Conservation (phyloP, 192 early-diverging fungal genomes). For the Chytriomyces sp. region DNA sequence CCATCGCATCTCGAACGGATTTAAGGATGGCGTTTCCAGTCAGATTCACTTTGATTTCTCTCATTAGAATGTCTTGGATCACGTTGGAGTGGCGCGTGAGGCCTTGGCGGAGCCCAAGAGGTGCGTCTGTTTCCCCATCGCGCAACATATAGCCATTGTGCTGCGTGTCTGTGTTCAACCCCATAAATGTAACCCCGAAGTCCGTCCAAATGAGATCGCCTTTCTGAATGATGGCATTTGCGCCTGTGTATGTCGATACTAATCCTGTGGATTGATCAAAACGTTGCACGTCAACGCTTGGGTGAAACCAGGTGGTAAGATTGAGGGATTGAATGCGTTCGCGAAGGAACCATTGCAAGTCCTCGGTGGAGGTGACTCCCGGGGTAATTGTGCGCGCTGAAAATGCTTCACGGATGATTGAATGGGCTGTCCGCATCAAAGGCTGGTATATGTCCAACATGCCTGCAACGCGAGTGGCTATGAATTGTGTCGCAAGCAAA, state of each 20-base stretch:
- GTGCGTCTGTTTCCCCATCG: slow-evolving; percentile 10
- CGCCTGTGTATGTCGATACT: background rate
- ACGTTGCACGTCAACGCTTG: slow-evolving; percentile 13
- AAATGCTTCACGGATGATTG: slow-evolving; percentile 26
- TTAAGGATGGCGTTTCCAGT: slow-evolving; percentile 25
- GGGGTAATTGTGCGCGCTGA: slow-evolving; percentile 4
- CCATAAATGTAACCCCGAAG: slow-evolving; percentile 25
- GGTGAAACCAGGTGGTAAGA: slow-evolving; percentile 30
- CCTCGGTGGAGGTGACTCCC: slow-evolving; percentile 17
- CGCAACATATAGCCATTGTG: slow-evolving; percentile 25
- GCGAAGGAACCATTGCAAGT: slow-evolving; percentile 21
- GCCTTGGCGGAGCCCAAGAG: slow-evolving; percentile 4
- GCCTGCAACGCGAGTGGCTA: slow-evolving; percentile 12
- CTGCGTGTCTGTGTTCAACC: slow-evolving; percentile 32
- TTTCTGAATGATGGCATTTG: background rate
- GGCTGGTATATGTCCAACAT: slow-evolving; percentile 6
- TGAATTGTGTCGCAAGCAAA: slow-evolving; percentile 20
- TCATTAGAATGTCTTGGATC: slow-evolving; percentile 28
- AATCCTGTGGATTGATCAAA: background rate
- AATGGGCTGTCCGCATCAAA: slow-evolving; percentile 14
- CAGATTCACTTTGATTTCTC: slow-evolving; percentile 2
- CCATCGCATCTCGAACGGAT: background rate
- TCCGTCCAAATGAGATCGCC: slow-evolving; percentile 32
- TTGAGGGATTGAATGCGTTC: slow-evolving; percentile 28
- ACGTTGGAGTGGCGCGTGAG: slow-evolving; percentile 16